A percentile compares a stretch with the other conserved stretches of the same genome.
phyloP scores from a whole-genome alignment of 176 grass and related monocot species.

The Phragmites australis region DNA sequence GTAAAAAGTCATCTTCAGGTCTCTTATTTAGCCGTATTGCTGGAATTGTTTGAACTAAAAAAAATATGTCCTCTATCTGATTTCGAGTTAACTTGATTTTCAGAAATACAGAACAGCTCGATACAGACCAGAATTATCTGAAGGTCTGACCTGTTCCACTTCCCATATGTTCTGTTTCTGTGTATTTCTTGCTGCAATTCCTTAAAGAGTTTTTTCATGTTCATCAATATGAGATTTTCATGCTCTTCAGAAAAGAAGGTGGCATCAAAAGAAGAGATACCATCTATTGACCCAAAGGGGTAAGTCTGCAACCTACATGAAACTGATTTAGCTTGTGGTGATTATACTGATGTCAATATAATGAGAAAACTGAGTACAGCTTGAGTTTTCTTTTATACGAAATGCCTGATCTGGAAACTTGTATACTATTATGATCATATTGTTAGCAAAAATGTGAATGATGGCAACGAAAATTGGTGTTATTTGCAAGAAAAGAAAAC shows the following conservation, averaged over 20 bases:
- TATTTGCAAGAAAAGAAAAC: not conserved
- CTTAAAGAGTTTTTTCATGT: slow-evolving; percentile 15
- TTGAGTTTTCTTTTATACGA: not conserved
- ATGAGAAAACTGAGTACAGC: not conserved
- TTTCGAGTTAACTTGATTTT: slow-evolving; percentile 33
- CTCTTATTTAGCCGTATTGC: slow-evolving; percentile 12
- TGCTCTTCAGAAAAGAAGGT: slow-evolving; percentile 60
- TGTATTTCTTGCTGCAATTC: not conserved
- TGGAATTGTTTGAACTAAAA: slow-evolving; percentile 3
- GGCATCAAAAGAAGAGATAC: slow-evolving; percentile 60
- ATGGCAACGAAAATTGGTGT: not conserved
- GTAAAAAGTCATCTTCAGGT: slow-evolving; percentile 99
- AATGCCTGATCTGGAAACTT: not conserved
- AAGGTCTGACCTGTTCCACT: slow-evolving; percentile 57
- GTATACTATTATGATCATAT: not conserved
- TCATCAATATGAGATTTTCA: slow-evolving; percentile 37
- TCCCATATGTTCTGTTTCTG: not conserved
- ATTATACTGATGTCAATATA: not conserved
- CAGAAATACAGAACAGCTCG: slow-evolving; percentile 99
- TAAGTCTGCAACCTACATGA: slow-evolving; percentile 39
- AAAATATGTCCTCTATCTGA: slow-evolving; percentile 29
- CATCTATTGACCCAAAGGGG: slow-evolving; percentile 80
- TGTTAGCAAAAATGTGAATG: slow-evolving; percentile 8
- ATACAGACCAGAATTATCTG: slow-evolving; percentile 84
- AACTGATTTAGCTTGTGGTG: not conserved